Evolutionary conservation across 768 basidiomycete genomes (phyloP), one percentile per base, ranked within the genome.

Genomic region (Mycena rosella): DNA sequence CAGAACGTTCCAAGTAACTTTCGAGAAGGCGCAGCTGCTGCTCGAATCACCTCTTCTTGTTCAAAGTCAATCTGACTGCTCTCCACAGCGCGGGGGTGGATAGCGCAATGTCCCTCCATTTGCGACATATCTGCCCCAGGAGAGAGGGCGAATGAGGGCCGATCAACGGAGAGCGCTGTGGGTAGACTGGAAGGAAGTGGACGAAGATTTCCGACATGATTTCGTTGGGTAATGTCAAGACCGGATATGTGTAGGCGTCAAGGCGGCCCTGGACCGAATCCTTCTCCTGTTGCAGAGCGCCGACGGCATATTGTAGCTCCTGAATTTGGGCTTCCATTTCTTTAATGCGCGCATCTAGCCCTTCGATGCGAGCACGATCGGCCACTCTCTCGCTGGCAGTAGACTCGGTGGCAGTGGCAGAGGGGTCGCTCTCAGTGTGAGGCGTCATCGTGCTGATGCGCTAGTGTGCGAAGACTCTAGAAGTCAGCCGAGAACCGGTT

Each of bases 51-150:
- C 17, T 13, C 3, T 18, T 27, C 18, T 30, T 36, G 24, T 5
- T 10, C 10, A 49, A 1, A 10, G 9, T 30, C 17, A 44, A 24
- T n/a, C 22, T 7, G 30, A 58, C 40, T 4, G 47, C 63, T 11
- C 55, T 2, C 63, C 63, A 64, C 6, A 64, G 63, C 14, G 47
- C 24, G 63, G 63, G 22, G 54, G 48, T 10, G 45, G 6, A n/a
- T 55, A 36, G 51, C 38, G 8, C 63, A 36, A 65, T 17, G 13
- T 36, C 7, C 15, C 38, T 7, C 38, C 38, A 38, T 38, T 15
- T 17, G 15, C 36, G 54, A 34, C 63, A 65, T 20, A 65, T 65
- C 20, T 51, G 47, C 20, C 47, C 15, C 5, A 58, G 29, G 5
- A 40, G 5, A 7, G 18, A 7, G 10, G 63, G 63, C 10, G 56